Base-by-base conservation (phyloP, 2,329 filamentous ascomycete species). In the Falciphora oryzae region DNA sequence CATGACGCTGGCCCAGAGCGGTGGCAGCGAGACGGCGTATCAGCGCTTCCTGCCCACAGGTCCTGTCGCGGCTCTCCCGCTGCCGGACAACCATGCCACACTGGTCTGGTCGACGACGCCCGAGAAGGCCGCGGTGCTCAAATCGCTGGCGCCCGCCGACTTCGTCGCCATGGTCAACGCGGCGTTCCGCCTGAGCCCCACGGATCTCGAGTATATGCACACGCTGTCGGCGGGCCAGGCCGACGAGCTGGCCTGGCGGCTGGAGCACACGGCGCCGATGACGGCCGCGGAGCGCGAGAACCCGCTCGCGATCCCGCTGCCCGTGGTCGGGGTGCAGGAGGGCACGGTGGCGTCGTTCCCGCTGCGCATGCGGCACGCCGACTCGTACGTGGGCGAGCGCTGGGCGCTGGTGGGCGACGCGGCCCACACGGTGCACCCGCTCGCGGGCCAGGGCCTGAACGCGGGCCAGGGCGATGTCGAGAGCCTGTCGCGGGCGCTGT, bases 51-150 rank as follows among this genome's bases (percentile, higher is more conserved):
- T 99, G 18, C 95, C 95, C 4, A 92, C 91, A 0, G 95, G 95
- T 0, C 95, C 95, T 0, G 87, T 98, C 63, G 95, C 95, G 25
- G 88, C 98, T 78, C 85, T 99, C 1, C 95, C 95, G 1, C 80
- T 99, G 11, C 95, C 95, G 0, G 90, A 91, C 27, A 90, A 91
- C 68, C 85, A 86, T 73, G 89, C 93, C 5, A 93, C 92, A 0
- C 81, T 99, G 5, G 95, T 99, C 25, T 99, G 95, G 95, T 96
- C 93, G 7, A 98, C 93, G 1, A 95, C 91, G 0, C 89, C 93
- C 0, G 82, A 87, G 64, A 88, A 92, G 66, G 95, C 94, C 0
- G 83, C 90, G 0, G 82, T 89, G 64, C 82, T 99, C 57, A 97
- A 96, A 79, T 85, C 84, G 53, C 82, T 99, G 5, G 79, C 87